These are phyloP conservation scores for Xylaria multiplex DNA, from an alignment of 2,329 filamentous ascomycete genomes.

Conservation along the genomic window DNA sequence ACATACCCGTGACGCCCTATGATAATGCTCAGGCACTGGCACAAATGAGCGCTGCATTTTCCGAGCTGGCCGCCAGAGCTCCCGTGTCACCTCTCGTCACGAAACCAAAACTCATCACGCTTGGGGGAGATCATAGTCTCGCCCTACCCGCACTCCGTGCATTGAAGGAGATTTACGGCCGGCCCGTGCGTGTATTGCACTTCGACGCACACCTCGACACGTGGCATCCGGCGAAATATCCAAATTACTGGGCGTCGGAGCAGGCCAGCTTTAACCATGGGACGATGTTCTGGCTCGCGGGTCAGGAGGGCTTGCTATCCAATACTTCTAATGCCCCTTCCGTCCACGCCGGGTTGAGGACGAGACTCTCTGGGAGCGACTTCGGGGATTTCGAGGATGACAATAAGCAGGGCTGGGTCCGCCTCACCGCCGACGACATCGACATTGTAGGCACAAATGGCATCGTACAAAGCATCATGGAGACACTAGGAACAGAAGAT, in stretches of 20 bases:
- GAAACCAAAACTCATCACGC: conserved; percentile 69
- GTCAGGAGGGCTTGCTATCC: conserved; percentile 79
- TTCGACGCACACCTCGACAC: conserved; percentile 86
- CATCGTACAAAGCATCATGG: conserved; percentile 75
- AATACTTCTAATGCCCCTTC: conserved; percentile 73
- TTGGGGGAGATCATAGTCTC: conserved; percentile 79
- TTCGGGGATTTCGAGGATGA: conserved; percentile 78
- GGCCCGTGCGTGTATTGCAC: conserved; percentile 74
- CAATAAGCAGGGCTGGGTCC: conserved; percentile 78
- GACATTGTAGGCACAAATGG: conserved; percentile 81
- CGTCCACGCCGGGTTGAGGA: conserved; percentile 86
- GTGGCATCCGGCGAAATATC: conserved; percentile 85
- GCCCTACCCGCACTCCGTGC: conserved; percentile 76
- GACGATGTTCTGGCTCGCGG: conserved; percentile 90
- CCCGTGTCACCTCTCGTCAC: conserved; percentile 50
- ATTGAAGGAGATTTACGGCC: conserved; percentile 68
- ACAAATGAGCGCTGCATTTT: conserved; percentile 86
- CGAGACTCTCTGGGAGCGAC: conserved; percentile 73
- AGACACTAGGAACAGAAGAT: conserved; percentile 75
- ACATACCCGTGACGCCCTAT: conserved; percentile 86
- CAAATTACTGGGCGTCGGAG: conserved; percentile 75
- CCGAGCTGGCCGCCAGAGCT: conserved; percentile 66
- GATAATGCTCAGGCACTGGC: conserved; percentile 83
- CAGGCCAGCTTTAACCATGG: conserved; percentile 87
- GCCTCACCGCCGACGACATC: conserved; percentile 86